Evolutionary conservation across 1,284 basidiomycete species (phyloP).

Genomic region (Ceratobasidium sp.): DNA sequence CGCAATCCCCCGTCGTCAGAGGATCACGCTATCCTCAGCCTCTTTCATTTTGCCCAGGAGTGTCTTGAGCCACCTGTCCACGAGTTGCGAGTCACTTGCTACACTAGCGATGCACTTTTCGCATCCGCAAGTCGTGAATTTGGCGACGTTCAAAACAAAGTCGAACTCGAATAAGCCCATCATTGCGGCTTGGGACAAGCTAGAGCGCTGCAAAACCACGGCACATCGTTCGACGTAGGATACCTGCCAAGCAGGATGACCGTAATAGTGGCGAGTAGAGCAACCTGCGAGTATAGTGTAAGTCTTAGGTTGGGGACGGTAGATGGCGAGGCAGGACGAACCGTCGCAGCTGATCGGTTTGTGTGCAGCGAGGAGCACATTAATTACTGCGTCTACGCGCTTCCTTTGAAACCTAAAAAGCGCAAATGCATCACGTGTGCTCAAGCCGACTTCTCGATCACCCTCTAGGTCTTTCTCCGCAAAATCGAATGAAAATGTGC

Average conservation of each 20-base stretch:
- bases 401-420: constrained; percentile 39
- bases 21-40: constrained; percentile 34
- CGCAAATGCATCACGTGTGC: constrained; percentile 40
- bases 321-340: not conserved
- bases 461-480: constrained; percentile 44
- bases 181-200: constrained; percentile 24
- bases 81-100: constrained; percentile 37
- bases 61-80: constrained; percentile 43
- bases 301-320: not conserved
- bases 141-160: constrained; percentile 41
- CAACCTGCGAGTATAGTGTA: constrained; percentile 12
- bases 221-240: constrained; percentile 38
- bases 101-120: constrained; percentile 41
- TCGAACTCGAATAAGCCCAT: constrained; percentile 43
- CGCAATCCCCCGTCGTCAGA: constrained; percentile 4
- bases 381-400: constrained; percentile 36
- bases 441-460: constrained; percentile 29
- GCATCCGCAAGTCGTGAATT: constrained; percentile 41
- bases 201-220: constrained; percentile 40
- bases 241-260: constrained; percentile 41
- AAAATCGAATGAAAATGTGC: constrained; percentile 41
- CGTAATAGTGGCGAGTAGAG: constrained; percentile 39
- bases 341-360: constrained; percentile 41
- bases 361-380: constrained; percentile 29
- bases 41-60: constrained; percentile 40